phyloP scores from a whole-genome alignment of 805 yeast genomes.

The Kuraishia piskuri region DNA sequence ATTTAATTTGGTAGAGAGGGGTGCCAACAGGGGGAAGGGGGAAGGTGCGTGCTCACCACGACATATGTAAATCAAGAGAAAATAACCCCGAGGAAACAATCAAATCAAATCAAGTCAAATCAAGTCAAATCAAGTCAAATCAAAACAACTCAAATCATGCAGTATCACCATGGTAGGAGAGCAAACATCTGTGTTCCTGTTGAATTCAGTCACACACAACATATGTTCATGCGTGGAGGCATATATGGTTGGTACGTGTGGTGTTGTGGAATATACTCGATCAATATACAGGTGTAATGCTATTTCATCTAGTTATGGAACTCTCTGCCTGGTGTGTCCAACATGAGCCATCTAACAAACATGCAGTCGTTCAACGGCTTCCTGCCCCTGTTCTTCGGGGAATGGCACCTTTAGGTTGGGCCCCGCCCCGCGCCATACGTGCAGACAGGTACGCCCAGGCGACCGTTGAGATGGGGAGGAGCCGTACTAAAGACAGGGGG shows the following conservation, averaged over 20 bases:
- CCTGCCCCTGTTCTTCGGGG: not conserved
- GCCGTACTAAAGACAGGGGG: too few relatives aligned
- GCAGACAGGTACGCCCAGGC: not conserved
- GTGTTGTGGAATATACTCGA: too few relatives aligned
- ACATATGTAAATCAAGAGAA: not conserved
- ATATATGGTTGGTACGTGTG: too few relatives aligned
- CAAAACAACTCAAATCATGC: too few relatives aligned
- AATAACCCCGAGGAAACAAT: not conserved
- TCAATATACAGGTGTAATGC: too few relatives aligned
- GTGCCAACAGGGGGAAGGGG: too few relatives aligned
- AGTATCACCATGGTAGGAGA: not conserved
- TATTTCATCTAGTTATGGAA: too few relatives aligned
- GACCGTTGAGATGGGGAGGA: not conserved
- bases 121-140: not conserved
- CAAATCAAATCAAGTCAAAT: not conserved
- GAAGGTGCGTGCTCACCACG: not conserved
- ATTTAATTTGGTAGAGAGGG: too few relatives aligned
- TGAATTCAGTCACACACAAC: not conserved
- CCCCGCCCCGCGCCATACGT: not conserved
- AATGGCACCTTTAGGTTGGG: not conserved
- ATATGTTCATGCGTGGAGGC: not conserved
- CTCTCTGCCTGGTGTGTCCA: too few relatives aligned
- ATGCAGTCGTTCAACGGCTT: too few relatives aligned
- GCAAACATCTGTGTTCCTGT: too few relatives aligned
- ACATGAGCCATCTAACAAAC: too few relatives aligned